Base-by-base conservation (phyloP, 2,329 filamentous ascomycete species). In the Fusarium ambrosium region DNA sequence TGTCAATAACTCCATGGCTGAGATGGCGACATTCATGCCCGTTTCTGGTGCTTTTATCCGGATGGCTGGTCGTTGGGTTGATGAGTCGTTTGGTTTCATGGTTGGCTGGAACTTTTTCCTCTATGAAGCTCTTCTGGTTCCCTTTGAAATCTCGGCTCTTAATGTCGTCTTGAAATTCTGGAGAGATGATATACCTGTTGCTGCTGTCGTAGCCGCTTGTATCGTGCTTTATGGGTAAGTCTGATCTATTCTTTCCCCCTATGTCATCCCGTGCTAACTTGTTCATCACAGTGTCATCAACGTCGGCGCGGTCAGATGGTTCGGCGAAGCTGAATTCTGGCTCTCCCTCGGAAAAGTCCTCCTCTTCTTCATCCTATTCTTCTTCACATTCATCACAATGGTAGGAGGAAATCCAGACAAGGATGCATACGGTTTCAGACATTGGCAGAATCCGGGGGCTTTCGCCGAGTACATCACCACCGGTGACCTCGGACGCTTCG, bases 381-480 rank as follows among this genome's bases (percentile, higher is more conserved):
- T 62, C n/a, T 61, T 62, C 22, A 66, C 58, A n/a, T 62, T 66
- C 41, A 62, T 66, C 58, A 66, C 64, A 10, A 66, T 66, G 64
- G 58, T 61, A 5, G 64, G 64, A n/a, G 64, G 64, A 9, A 66
- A 66, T 24, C 64, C 64, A 2, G 56, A 39, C 16, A 32, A 53
- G 7, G 58, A 66, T 16, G 58, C 58, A 16, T 55, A 62, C 6
- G 64, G 64, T 5, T 66, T 66, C 34, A 45, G 64, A 16, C 18
- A 62, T 20, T 66, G 64, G 64, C n/a, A 29, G 7, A 55, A 66
- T 37, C 53, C 63, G 3, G 64, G 64, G 32, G 32, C 55, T 16
- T 62, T 66, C 9, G 58, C 58, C 3, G 43, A 66, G 27, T 41
- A 48, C 13, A 53, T 62, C 58, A 55, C 64, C 14, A 62, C 41